Evolutionary conservation across 2,329 filamentous ascomycete species (phyloP).

Genomic region (Colletotrichum tofieldiae): DNA sequence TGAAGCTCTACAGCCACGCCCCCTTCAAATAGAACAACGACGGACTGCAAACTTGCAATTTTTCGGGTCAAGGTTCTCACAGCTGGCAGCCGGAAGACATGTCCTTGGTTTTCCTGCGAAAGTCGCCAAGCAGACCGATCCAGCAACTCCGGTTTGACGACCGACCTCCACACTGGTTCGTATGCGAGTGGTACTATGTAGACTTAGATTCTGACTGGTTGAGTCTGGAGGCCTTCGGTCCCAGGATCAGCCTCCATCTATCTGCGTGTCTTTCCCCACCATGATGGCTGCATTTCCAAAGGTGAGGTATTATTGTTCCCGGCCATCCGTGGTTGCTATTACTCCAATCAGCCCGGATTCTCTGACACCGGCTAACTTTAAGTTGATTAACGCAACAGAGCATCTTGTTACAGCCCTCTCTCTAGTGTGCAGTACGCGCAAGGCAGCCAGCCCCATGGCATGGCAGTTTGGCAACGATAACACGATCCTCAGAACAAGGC

Average conservation of each 20-base stretch:
- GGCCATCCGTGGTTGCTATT: not conserved
- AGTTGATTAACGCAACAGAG: slow-evolving; percentile 14
- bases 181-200: not conserved
- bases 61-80: slow-evolving; percentile 4
- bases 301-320: slow-evolving; percentile 22
- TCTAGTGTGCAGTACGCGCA: not conserved
- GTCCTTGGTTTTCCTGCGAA: slow-evolving; percentile 10
- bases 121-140: slow-evolving; percentile 6
- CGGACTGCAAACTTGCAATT: not conserved
- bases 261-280: slow-evolving; percentile 18
- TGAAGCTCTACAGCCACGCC: slow-evolving; percentile 25
- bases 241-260: slow-evolving; percentile 6
- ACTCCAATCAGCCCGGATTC: not conserved
- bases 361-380: slow-evolving; percentile 7
- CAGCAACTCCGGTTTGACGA: slow-evolving; percentile 15
- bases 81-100: slow-evolving; percentile 10
- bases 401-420: not conserved
- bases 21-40: not conserved
- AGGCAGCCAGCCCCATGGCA: not conserved
- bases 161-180: slow-evolving; percentile 7
- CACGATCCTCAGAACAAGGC: not conserved
- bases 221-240: slow-evolving; percentile 9
- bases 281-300: slow-evolving; percentile 22
- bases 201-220: not conserved
- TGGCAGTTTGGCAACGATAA: not conserved